Conservation (phyloP, 1,284 basidiomycete species). For the Sporisorium sorghi region DNA sequence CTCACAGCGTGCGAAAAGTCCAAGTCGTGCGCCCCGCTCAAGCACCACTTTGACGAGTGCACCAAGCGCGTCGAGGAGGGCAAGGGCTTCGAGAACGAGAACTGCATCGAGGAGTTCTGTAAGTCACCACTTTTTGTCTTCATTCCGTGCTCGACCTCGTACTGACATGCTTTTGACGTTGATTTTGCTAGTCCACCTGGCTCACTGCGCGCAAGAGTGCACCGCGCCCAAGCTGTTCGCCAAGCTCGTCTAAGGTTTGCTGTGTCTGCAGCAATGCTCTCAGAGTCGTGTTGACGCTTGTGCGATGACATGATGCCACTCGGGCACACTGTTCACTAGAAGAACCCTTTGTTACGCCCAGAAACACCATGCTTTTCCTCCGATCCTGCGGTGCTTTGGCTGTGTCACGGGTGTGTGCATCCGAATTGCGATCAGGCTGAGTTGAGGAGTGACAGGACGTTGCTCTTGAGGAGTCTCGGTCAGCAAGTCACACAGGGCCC, state of each 20-base stretch:
- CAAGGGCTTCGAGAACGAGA: conserved; percentile 66
- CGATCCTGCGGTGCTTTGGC: too few relatives aligned
- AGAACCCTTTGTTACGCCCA: too few relatives aligned
- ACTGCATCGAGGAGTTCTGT: conserved; percentile 69
- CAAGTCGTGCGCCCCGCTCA: conserved; percentile 60
- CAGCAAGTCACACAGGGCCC: too few relatives aligned
- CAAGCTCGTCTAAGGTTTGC: conserved; percentile 63
- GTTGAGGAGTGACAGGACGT: too few relatives aligned
- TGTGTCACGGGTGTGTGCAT: too few relatives aligned
- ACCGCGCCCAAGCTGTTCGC: conserved; percentile 64
- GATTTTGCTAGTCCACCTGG: conserved; percentile 60
- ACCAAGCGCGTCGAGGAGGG: conserved; percentile 64
- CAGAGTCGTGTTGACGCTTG: too few relatives aligned
- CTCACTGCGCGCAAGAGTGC: conserved; percentile 66
- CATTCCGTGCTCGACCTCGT: neutral
- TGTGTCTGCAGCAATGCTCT: too few relatives aligned
- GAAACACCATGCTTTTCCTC: too few relatives aligned
- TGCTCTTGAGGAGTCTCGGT: too few relatives aligned
- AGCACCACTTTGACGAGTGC: conserved; percentile 69
- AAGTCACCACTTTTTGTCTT: conserved; percentile 32
- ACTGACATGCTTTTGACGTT: neutral
- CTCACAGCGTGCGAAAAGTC: conserved; percentile 67
- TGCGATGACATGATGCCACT: too few relatives aligned
- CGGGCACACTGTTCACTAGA: too few relatives aligned
- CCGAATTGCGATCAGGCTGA: too few relatives aligned